A percentile compares a stretch with the other conserved stretches of the same genome.
phyloP scores from a whole-genome alignment of 2,329 filamentous ascomycete species.

The Pleoardoris graminearum region DNA sequence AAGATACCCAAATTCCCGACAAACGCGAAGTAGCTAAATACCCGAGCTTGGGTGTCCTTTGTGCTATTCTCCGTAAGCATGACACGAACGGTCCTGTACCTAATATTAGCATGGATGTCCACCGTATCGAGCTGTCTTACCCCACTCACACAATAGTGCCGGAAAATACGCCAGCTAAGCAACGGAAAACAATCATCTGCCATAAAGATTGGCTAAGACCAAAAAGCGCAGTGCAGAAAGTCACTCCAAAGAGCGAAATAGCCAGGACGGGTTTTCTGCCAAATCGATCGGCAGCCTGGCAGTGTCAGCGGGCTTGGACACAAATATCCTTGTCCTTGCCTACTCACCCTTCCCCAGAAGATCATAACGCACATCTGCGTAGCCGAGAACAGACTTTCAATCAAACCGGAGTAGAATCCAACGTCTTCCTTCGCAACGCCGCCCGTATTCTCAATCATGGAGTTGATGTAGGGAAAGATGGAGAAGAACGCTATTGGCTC shows the following conservation, averaged over 20 bases:
- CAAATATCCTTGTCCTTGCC: not conserved
- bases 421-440: conserved; percentile 65
- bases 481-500: conserved; percentile 83
- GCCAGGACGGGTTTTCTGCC: conserved; percentile 76
- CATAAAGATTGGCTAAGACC: conserved; percentile 67
- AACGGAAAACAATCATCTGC: conserved; percentile 76
- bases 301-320: not conserved
- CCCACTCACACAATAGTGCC: conserved; percentile 64
- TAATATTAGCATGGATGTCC: conserved; percentile 4
- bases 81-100: conserved; percentile 65
- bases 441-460: conserved; percentile 73
- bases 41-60: conserved; percentile 68
- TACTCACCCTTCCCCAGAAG: conserved; percentile 62
- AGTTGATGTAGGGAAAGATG: conserved; percentile 79
- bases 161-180: conserved; percentile 72
- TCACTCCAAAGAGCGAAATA: conserved; percentile 66
- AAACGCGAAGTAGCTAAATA: conserved; percentile 79
- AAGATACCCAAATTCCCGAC: conserved; percentile 74
- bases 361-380: conserved; percentile 81
- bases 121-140: not conserved
- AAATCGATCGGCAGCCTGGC: conserved; percentile 62
- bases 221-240: conserved; percentile 65
- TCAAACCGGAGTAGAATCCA: conserved; percentile 78
- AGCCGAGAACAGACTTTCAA: conserved; percentile 70
- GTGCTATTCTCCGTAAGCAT: conserved; percentile 78